These are phyloP conservation scores for Turnera subulata DNA, from an alignment of 345 rosid species.

Conservation along the genomic window DNA sequence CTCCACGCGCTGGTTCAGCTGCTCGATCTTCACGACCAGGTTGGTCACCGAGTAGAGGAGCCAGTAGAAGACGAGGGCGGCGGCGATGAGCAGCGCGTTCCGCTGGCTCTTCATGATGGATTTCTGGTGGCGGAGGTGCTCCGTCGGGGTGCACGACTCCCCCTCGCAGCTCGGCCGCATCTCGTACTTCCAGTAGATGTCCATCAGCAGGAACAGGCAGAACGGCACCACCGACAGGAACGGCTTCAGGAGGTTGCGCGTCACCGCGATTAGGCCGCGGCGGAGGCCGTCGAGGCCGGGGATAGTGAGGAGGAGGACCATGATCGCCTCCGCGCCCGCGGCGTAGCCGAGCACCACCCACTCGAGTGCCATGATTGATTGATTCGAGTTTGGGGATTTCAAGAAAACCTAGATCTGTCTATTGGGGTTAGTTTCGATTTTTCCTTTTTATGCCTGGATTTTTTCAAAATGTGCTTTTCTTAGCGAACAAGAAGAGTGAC, in stretches of 20 bases:
- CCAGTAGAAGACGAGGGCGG: slow-evolving; percentile 32
- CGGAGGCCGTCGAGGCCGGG: slow-evolving; percentile 34
- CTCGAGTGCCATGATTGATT: slow-evolving; percentile 24
- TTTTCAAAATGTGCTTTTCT: slow-evolving; percentile 5
- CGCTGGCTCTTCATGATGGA: slow-evolving; percentile 38
- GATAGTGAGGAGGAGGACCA: slow-evolving; percentile 31
- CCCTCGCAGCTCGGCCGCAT: slow-evolving; percentile 24
- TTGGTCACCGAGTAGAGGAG: slow-evolving; percentile 25
- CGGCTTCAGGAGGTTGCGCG: slow-evolving; percentile 35
- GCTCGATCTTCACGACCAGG: slow-evolving; percentile 30
- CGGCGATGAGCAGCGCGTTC: slow-evolving; percentile 27
- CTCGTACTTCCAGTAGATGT: slow-evolving; percentile 36
- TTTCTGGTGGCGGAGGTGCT: slow-evolving; percentile 33
- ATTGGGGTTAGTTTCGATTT: background rate
- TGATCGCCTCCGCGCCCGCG: slow-evolving; percentile 33
- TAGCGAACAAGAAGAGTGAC: background rate
- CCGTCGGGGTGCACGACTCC: slow-evolving; percentile 22
- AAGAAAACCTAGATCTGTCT: slow-evolving; percentile 12
- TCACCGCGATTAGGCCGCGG: slow-evolving; percentile 23
- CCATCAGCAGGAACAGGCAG: slow-evolving; percentile 30
- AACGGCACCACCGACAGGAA: slow-evolving; percentile 32
- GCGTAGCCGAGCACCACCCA: slow-evolving; percentile 34
- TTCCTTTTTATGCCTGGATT: background rate
- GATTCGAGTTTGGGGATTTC: too few relatives aligned
- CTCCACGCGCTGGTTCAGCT: slow-evolving; percentile 30